phyloP scores from a whole-genome alignment of 2,329 filamentous ascomycete genomes.

The Colletotrichum neosansevieriae region DNA sequence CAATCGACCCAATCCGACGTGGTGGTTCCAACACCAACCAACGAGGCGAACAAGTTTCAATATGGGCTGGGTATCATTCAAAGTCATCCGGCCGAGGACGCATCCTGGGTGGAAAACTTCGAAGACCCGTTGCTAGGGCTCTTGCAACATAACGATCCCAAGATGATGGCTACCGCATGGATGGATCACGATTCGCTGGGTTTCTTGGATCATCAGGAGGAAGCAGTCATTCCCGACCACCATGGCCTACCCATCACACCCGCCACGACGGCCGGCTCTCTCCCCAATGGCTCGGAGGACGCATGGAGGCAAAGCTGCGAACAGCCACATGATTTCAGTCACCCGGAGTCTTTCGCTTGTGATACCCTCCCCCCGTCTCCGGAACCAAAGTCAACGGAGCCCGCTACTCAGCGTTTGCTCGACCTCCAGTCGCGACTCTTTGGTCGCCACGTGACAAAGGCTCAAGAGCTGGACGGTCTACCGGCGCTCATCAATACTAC shows the following conservation, averaged over 20 bases:
- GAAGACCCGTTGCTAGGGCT: slow-evolving; percentile 29
- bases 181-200: slow-evolving; percentile 26
- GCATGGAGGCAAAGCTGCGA: slow-evolving; percentile 22
- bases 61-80: slow-evolving; percentile 25
- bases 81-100: slow-evolving; percentile 19
- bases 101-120: slow-evolving; percentile 24
- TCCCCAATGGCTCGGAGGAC: slow-evolving; percentile 19
- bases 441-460: not conserved
- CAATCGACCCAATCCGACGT: slow-evolving; percentile 18
- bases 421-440: slow-evolving; percentile 23
- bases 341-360: slow-evolving; percentile 13
- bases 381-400: slow-evolving; percentile 12
- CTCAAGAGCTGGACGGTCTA: slow-evolving; percentile 18
- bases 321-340: not conserved
- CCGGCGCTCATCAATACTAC: slow-evolving; percentile 19
- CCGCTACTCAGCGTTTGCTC: slow-evolving; percentile 19
- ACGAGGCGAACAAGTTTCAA: slow-evolving; percentile 30
- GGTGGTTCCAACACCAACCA: slow-evolving; percentile 3
- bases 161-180: slow-evolving; percentile 24
- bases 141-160: slow-evolving; percentile 17
- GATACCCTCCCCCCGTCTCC: slow-evolving; percentile 23
- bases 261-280: slow-evolving; percentile 23
- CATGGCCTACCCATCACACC: slow-evolving; percentile 26
- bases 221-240: not conserved
- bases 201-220: slow-evolving; percentile 22